phyloP scores from a whole-genome alignment of 352 stramenopile genomes.

The Phytophthora tentaculata region DNA sequence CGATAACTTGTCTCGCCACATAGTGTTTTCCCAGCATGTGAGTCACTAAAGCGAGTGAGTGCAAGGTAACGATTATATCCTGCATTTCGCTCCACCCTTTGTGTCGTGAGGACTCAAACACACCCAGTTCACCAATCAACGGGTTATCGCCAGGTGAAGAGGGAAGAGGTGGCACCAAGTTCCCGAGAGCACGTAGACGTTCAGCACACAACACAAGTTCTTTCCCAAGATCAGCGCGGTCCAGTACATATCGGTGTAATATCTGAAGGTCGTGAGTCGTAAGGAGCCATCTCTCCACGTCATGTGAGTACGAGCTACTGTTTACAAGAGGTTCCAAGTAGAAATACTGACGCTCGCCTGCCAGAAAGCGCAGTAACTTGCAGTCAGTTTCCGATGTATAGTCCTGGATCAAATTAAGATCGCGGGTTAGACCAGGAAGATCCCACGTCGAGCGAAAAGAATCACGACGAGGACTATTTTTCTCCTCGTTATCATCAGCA shows the following conservation, averaged over 20 bases:
- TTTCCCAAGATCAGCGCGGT: conserved; percentile 35
- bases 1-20: conserved; percentile 34
- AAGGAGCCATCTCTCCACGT: conserved; percentile 44
- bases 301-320: conserved; percentile 17
- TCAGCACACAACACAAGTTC: conserved; percentile 39
- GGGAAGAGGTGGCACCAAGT: conserved; percentile 26
- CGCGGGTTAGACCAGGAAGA: conserved; percentile 57
- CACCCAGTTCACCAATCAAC: conserved; percentile 19
- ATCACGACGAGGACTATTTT: conserved; percentile 28
- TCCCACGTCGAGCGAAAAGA: conserved; percentile 71
- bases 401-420: conserved; percentile 83
- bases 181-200: conserved; percentile 37
- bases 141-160: conserved; percentile 10
- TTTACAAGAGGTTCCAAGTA: conserved; percentile 63
- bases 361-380: conserved; percentile 61
- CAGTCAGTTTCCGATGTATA: conserved; percentile 74
- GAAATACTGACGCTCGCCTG: conserved; percentile 80
- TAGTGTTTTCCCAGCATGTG: conserved; percentile 72
- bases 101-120: conserved; percentile 55
- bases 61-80: conserved; percentile 51
- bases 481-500: conserved; percentile 21
- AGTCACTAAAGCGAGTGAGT: conserved; percentile 61
- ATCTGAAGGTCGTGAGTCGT: conserved; percentile 47
- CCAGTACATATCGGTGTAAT: conserved; percentile 41
- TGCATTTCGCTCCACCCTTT: conserved; percentile 66